These are phyloP conservation scores for Camellia sinensis DNA, from an alignment of 148 eudicot species.

Conservation along the genomic window DNA sequence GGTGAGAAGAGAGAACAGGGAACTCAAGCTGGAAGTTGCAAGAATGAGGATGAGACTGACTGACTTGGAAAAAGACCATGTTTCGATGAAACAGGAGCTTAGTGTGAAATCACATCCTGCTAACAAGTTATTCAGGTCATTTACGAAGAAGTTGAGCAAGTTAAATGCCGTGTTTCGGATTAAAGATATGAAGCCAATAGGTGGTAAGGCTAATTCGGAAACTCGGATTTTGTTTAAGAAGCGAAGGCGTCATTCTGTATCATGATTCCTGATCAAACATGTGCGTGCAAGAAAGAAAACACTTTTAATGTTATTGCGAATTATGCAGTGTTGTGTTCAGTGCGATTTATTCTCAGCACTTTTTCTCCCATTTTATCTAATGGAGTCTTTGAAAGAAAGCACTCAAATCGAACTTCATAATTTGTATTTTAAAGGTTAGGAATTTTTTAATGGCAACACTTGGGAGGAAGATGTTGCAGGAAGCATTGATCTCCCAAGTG, in stretches of 20 bases:
- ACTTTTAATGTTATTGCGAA: too few relatives aligned
- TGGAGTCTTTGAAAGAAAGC: too few relatives aligned
- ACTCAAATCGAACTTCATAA: too few relatives aligned
- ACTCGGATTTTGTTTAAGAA: constrained; percentile 58
- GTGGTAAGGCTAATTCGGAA: constrained; percentile 44
- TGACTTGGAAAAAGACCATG: constrained; percentile 85
- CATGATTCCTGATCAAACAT: constrained; percentile 22
- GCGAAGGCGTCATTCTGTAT: constrained; percentile 67
- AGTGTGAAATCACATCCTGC: constrained; percentile 65
- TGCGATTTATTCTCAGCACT: too few relatives aligned
- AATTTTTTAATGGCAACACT: too few relatives aligned
- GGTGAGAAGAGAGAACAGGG: constrained; percentile 83
- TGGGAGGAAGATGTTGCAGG: too few relatives aligned
- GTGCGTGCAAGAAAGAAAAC: constrained; percentile 4
- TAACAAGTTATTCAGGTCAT: constrained; percentile 71
- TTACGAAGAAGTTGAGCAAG: constrained; percentile 64
- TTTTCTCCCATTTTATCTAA: too few relatives aligned
- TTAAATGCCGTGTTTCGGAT: constrained; percentile 54
- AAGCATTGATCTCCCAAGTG: too few relatives aligned
- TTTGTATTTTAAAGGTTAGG: too few relatives aligned
- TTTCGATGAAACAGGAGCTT: constrained; percentile 81
- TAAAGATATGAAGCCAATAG: constrained; percentile 27
- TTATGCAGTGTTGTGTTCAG: too few relatives aligned
- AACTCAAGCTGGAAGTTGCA: constrained; percentile 82
- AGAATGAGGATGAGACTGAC: constrained; percentile 96